phyloP scores from a whole-genome alignment of 163 green algal species.

The Scenedesmus sp. region DNA sequence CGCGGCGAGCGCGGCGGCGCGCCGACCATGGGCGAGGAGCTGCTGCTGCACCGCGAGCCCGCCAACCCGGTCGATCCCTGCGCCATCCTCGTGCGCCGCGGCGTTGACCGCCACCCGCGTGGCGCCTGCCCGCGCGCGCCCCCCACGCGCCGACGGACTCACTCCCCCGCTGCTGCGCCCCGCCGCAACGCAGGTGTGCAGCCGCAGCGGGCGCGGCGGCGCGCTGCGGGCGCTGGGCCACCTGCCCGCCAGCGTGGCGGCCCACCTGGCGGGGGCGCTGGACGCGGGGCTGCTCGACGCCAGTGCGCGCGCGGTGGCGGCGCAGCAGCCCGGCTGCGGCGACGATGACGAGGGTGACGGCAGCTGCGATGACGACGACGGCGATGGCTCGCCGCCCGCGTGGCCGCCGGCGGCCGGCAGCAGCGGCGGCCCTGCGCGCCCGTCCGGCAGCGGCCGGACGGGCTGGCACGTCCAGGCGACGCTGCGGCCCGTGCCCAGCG shows the following conservation, averaged over 20 bases:
- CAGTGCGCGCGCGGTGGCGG: too few relatives aligned
- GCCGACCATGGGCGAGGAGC: neutral
- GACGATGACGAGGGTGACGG: too few relatives aligned
- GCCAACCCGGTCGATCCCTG: conserved; percentile 63
- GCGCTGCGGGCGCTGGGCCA: conserved; percentile 61
- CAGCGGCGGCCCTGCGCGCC: neutral
- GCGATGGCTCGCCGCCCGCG: too few relatives aligned
- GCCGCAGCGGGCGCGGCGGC: neutral
- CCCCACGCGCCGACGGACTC: neutral
- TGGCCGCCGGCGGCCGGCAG: neutral
- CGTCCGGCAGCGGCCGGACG: neutral
- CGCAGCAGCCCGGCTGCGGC: too few relatives aligned
- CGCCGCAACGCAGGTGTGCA: conserved; percentile 15
- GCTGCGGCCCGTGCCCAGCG: neutral
- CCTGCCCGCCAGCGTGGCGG: conserved; percentile 60
- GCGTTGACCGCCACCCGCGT: neutral
- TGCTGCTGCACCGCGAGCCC: conserved; percentile 54
- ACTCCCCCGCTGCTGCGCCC: neutral
- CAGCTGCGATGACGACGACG: too few relatives aligned
- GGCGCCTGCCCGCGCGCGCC: neutral
- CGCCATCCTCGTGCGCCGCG: conserved; percentile 53
- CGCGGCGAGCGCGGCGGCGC: conserved; percentile 9
- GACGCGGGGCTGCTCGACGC: too few relatives aligned
- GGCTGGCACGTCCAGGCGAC: neutral
- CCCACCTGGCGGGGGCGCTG: conserved; percentile 29